Percentiles rank a stretch among this genome's conserved stretches.
Evolutionary conservation across 2,329 filamentous ascomycete genomes (phyloP).

Genomic region (Ceratocystis destructans): DNA sequence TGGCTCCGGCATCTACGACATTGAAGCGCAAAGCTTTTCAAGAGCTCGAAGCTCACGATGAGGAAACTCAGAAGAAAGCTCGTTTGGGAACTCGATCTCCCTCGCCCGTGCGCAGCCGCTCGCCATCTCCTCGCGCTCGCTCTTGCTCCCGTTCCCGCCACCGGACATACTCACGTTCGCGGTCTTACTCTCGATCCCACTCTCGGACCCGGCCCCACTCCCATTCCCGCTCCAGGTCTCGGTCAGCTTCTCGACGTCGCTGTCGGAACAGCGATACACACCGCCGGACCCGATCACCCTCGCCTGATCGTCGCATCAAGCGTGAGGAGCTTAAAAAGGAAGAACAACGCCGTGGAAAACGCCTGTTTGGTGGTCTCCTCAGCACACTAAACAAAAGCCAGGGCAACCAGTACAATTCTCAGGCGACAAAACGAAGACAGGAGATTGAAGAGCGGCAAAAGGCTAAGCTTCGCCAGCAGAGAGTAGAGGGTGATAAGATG

Average conservation of each 20-base stretch:
- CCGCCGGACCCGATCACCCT: background rate
- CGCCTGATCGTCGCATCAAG: background rate
- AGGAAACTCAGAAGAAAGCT: slow-evolving; percentile 14
- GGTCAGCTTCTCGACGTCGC: slow-evolving; percentile 1
- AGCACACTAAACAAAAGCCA: slow-evolving; percentile 56
- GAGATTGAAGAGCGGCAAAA: slow-evolving; percentile 76
- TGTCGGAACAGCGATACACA: background rate
- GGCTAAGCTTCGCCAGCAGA: slow-evolving; percentile 59
- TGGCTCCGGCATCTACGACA: background rate
- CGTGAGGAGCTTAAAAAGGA: slow-evolving; percentile 33
- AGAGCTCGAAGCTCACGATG: background rate
- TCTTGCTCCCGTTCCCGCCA: background rate
- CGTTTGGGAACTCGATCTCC: slow-evolving; percentile 2
- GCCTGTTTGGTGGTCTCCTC: slow-evolving; percentile 72
- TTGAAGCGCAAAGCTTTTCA: slow-evolving; percentile 17
- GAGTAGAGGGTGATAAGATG: slow-evolving; percentile 54
- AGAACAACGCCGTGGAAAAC: slow-evolving; percentile 71
- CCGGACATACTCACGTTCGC: slow-evolving; percentile 7
- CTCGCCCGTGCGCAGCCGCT: background rate
- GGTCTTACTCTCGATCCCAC: background rate
- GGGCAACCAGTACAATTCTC: slow-evolving; percentile 18
- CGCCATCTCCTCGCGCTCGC: background rate
- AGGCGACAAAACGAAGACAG: slow-evolving; percentile 42
- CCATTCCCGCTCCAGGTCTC: background rate
- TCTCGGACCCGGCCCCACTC: slow-evolving; percentile 2